Base-by-base conservation (phyloP, 1,284 basidiomycete species). In the Retiboletus flavoniger region DNA sequence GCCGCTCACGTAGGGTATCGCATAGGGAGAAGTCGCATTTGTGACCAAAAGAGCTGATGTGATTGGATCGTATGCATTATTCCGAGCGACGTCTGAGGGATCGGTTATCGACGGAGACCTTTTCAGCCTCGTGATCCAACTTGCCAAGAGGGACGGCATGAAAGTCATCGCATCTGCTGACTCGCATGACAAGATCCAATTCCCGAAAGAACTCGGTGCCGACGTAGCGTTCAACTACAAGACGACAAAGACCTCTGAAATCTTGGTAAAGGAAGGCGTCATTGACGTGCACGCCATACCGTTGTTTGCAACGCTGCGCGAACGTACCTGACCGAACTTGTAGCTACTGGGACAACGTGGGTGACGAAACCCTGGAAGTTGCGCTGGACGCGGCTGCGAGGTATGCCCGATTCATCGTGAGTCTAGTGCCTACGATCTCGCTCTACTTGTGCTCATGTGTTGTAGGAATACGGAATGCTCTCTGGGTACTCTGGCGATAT, bases 141-240 rank as follows among this genome's bases (percentile, higher is more conserved):
- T 74, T 19, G 72, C 72, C 17, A 74, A 75, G 58, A 31, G 46
- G 2, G 61, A 67, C 31, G 72, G 73, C 1, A 54, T 72, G 41
- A 71, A 71, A 50, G 71, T 75, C 47, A 69, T 75, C 43, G 69
- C 66, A 13, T 71, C 68, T 8, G 68, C 69, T 5, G 72, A 70
- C 16, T 63, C 66, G 9, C 71, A 73, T 21, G 65, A 71, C 36
- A 75, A 75, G 59, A 68, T 72, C 36, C 56, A 63, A 32, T 71
- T 64, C 54, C 51, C 73, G 45, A 67, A 69, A 44, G 63, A 63
- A 4, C 54, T 74, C 28, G 70, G 72, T 3, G 62, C 72, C 3
- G 72, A 74, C 51, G 60, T 67, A 9, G 68, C 64, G 1, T 74
- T 74, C 64, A 71, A 73, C 56, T 73, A 69, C 53, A 66, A 69